A percentile compares a stretch with the other conserved stretches of the same genome.
Evolutionary conservation across 148 eudicot genomes (phyloP).

Genomic region (Suaeda aralocaspica): DNA sequence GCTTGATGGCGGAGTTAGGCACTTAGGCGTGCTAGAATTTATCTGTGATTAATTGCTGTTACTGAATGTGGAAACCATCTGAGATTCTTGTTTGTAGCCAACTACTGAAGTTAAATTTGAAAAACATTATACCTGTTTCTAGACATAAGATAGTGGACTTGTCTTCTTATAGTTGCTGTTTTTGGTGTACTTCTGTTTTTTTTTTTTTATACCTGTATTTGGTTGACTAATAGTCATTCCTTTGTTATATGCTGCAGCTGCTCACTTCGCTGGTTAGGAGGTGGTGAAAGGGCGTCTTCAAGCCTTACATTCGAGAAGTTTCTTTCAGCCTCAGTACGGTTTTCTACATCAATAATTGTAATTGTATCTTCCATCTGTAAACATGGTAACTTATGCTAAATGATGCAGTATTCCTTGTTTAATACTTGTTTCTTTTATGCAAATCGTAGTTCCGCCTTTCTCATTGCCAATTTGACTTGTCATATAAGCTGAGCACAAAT

Average conservation of each 20-base stretch:
- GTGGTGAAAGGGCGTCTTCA: slow-evolving; percentile 31
- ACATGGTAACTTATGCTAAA: neutral
- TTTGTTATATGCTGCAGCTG: slow-evolving; percentile 42
- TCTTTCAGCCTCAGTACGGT: neutral
- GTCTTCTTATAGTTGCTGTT: too few relatives aligned
- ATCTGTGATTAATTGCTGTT: neutral
- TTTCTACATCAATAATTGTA: neutral
- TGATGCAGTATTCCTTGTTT: slow-evolving; percentile 7
- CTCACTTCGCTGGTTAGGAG: slow-evolving; percentile 75
- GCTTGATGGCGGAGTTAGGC: neutral
- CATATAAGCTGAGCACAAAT: too few relatives aligned
- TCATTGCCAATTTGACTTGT: neutral
- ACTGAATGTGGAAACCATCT: neutral
- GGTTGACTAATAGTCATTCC: neutral
- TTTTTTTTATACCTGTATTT: neutral
- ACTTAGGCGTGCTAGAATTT: neutral
- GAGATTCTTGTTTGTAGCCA: neutral
- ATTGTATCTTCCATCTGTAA: neutral
- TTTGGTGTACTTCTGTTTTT: neutral
- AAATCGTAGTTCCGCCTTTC: neutral
- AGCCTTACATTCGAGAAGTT: neutral
- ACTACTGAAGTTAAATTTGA: neutral
- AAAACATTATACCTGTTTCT: too few relatives aligned
- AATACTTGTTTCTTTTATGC: neutral
- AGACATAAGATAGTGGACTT: neutral